phyloP scores from a whole-genome alignment of 2,329 filamentous ascomycete genomes.

The Colletotrichum tropicale region DNA sequence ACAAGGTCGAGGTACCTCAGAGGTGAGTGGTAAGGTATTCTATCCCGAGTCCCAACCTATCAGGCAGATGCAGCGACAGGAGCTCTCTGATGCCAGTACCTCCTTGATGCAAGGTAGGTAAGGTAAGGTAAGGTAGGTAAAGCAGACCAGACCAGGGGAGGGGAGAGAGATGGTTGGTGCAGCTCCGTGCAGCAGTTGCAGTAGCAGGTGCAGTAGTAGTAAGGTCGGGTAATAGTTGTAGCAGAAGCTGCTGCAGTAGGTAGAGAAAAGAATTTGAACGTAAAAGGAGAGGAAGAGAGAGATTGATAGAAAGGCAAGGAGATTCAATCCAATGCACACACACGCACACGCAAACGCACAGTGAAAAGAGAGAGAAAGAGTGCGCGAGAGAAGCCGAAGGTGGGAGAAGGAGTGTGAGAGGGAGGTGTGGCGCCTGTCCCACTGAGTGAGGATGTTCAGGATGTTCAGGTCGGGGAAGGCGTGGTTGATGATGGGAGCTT shows the following conservation, averaged over 20 bases:
- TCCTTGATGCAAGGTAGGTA: neutral
- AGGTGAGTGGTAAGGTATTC: neutral
- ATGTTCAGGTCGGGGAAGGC: constrained; percentile 9
- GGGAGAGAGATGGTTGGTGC: neutral
- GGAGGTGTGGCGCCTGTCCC: constrained; percentile 13
- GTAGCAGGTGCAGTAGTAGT: neutral
- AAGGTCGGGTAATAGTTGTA: neutral
- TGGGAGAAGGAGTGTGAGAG: neutral
- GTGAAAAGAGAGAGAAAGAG: neutral
- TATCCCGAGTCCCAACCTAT: neutral
- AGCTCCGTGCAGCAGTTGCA: neutral
- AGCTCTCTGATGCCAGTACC: neutral
- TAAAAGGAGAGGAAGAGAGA: neutral
- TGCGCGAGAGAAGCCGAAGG: neutral
- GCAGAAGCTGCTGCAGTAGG: neutral
- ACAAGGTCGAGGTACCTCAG: neutral
- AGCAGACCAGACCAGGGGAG: neutral
- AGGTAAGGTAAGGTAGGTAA: neutral
- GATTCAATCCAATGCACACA: neutral
- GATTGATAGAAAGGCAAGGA: neutral
- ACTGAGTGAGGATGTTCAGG: constrained; percentile 13
- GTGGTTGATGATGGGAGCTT: constrained; percentile 10
- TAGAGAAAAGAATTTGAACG: neutral
- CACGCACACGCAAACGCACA: neutral
- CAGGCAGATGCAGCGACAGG: neutral